Percentiles rank a stretch among this genome's conserved stretches.
These are phyloP conservation scores for Talaromyces wortmannii DNA, from an alignment of 495 filamentous ascomycete species.

Conservation along the genomic window DNA sequence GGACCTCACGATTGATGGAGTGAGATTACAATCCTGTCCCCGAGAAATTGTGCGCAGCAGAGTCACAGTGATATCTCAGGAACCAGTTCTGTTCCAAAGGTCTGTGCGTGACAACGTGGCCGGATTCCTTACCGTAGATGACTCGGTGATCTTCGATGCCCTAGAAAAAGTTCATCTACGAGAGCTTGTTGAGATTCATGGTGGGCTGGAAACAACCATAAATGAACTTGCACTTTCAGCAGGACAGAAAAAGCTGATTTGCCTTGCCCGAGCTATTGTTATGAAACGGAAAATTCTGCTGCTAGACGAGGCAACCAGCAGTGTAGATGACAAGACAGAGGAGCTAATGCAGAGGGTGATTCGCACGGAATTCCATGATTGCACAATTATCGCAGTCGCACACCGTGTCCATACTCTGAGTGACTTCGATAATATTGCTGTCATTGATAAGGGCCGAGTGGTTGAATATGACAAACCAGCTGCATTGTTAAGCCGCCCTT, in stretches of 20 bases:
- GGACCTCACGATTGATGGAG: constrained; percentile 24
- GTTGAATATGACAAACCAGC: constrained; percentile 39
- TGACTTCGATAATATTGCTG: constrained; percentile 84
- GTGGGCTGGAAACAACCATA: constrained; percentile 59
- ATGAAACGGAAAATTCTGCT: constrained; percentile 75
- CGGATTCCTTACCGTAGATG: constrained; percentile 64
- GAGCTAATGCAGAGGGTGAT: constrained; percentile 81
- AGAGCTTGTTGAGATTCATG: constrained; percentile 47
- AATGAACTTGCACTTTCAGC: constrained; percentile 58
- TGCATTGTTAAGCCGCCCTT: background rate
- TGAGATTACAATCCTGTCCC: constrained; percentile 23
- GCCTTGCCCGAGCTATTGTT: constrained; percentile 80
- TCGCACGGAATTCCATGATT: constrained; percentile 55
- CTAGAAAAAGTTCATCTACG: constrained; percentile 70
- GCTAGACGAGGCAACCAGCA: constrained; percentile 77
- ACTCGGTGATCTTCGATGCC: constrained; percentile 65
- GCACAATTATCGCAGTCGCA: constrained; percentile 82
- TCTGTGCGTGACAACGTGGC: constrained; percentile 79
- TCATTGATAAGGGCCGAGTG: constrained; percentile 69
- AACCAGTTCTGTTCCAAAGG: constrained; percentile 72
- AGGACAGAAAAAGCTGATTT: constrained; percentile 81
- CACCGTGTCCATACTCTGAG: constrained; percentile 80
- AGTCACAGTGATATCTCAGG: constrained; percentile 36
- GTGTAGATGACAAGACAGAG: constrained; percentile 82
- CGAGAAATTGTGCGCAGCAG: constrained; percentile 19